Conservation (phyloP, 2,329 filamentous ascomycete species). For the Trichoderma pleuroti region DNA sequence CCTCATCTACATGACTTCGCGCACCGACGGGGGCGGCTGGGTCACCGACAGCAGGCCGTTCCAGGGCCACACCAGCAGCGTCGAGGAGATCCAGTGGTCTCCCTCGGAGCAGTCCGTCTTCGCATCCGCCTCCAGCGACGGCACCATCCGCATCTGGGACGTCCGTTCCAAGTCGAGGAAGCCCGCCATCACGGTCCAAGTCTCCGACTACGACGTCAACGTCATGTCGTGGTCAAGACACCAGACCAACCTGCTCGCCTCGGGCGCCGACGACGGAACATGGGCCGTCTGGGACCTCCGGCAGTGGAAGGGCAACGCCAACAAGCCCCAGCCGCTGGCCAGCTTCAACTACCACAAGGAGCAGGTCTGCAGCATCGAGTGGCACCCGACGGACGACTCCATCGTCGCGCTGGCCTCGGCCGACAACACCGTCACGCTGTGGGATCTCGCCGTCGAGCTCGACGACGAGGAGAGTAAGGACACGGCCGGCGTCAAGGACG, state of each 20-base stretch:
- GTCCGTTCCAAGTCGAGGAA: constrained; percentile 84
- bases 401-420: constrained; percentile 89
- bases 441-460: constrained; percentile 94
- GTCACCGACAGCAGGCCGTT: constrained; percentile 82
- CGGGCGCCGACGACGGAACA: constrained; percentile 86
- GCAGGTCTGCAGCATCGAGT: constrained; percentile 92
- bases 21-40: constrained; percentile 84
- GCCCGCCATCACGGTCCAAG: constrained; percentile 81
- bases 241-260: constrained; percentile 84
- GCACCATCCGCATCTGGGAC: constrained; percentile 95
- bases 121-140: constrained; percentile 88
- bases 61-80: constrained; percentile 75
- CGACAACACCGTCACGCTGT: constrained; percentile 90
- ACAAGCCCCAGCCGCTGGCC: constrained; percentile 76
- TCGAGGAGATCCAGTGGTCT: constrained; percentile 97
- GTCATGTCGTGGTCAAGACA: constrained; percentile 93
- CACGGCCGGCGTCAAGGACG: constrained; percentile 79
- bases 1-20: constrained; percentile 81
- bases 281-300: constrained; percentile 97
- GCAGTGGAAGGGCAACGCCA: constrained; percentile 72
- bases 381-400: constrained; percentile 96
- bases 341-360: constrained; percentile 94
- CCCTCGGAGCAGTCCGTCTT: constrained; percentile 92
- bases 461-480: constrained; percentile 96
- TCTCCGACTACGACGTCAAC: constrained; percentile 85